These are phyloP conservation scores for Sporothrix luriei DNA, from an alignment of 2,329 filamentous ascomycete genomes.

Conservation along the genomic window DNA sequence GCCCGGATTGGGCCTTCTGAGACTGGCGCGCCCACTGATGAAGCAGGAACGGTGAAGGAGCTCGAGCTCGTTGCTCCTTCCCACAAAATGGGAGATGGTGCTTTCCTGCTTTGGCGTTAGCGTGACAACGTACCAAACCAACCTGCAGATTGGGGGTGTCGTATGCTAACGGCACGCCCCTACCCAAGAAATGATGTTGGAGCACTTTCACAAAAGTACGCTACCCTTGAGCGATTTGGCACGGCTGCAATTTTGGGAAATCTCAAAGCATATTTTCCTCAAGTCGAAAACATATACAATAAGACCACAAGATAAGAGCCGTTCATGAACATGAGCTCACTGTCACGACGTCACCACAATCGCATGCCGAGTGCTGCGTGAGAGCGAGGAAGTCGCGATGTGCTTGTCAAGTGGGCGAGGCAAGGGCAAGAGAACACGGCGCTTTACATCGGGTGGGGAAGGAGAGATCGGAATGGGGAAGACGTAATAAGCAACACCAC, in stretches of 20 bases:
- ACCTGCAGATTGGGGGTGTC: conserved; percentile 1
- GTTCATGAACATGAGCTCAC: neutral
- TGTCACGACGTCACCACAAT: too few species aligned
- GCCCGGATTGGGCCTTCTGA: neutral
- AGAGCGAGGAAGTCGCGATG: neutral
- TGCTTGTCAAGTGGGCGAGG: neutral
- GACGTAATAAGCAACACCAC: conserved; percentile 14
- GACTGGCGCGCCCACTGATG: conserved; percentile 6
- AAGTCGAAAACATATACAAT: neutral
- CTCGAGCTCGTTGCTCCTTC: neutral
- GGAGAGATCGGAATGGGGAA: conserved; percentile 12
- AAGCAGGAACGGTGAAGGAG: conserved; percentile 14
- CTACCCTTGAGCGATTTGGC: too few species aligned
- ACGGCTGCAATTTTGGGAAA: neutral
- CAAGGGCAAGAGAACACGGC: conserved; percentile 2
- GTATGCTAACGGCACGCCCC: conserved; percentile 14
- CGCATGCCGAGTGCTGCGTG: neutral
- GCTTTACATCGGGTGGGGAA: conserved; percentile 21
- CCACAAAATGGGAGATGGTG: conserved; percentile 5
- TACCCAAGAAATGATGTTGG: neutral
- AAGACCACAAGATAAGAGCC: neutral
- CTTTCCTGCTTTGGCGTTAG: conserved; percentile 25
- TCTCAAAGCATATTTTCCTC: conserved; percentile 8
- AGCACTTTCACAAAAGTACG: neutral
- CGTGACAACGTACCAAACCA: conserved; percentile 24